Conservation (phyloP, 805 yeast genomes). For the Candida schatavii region DNA sequence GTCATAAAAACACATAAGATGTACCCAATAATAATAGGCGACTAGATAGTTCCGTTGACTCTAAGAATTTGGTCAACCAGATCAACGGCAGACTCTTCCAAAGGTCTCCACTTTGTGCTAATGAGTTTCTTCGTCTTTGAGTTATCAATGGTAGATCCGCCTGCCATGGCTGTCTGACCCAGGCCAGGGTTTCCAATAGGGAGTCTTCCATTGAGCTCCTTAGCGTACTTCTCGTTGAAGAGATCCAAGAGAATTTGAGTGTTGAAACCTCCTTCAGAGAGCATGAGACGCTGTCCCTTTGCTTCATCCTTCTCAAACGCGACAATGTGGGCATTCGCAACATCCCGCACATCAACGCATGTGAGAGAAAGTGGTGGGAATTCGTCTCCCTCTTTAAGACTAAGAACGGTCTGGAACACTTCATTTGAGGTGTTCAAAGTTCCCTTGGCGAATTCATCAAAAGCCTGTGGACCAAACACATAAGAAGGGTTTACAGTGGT, state of each 20-base stretch:
- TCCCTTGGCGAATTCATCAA: constrained; percentile 19
- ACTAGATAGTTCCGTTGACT: constrained; percentile 11
- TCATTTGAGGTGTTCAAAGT: constrained; percentile 40
- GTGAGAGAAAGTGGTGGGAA: constrained; percentile 13
- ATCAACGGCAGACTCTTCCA: constrained; percentile 41
- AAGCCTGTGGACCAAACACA: constrained; percentile 59
- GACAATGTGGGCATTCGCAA: constrained; percentile 20
- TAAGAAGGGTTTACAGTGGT: constrained; percentile 53
- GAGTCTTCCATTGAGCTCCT: constrained; percentile 27
- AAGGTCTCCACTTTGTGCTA: constrained; percentile 35
- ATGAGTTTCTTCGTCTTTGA: constrained; percentile 31
- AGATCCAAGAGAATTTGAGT: constrained; percentile 23
- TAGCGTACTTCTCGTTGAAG: constrained; percentile 19
- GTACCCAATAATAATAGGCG: too few relatives aligned
- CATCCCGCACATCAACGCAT: constrained; percentile 22
- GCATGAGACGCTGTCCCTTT: constrained; percentile 27
- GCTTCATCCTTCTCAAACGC: constrained; percentile 22
- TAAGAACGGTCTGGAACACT: constrained; percentile 19
- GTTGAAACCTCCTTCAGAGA: constrained; percentile 16
- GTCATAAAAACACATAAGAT: not conserved
- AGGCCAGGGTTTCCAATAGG: constrained; percentile 13
- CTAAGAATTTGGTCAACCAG: constrained; percentile 37
- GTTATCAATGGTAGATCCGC: constrained; percentile 29
- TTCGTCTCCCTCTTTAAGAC: constrained; percentile 13
- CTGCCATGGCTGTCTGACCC: constrained; percentile 7